phyloP scores from a whole-genome alignment of 768 basidiomycete species.

The Psilocybe tampanensis region DNA sequence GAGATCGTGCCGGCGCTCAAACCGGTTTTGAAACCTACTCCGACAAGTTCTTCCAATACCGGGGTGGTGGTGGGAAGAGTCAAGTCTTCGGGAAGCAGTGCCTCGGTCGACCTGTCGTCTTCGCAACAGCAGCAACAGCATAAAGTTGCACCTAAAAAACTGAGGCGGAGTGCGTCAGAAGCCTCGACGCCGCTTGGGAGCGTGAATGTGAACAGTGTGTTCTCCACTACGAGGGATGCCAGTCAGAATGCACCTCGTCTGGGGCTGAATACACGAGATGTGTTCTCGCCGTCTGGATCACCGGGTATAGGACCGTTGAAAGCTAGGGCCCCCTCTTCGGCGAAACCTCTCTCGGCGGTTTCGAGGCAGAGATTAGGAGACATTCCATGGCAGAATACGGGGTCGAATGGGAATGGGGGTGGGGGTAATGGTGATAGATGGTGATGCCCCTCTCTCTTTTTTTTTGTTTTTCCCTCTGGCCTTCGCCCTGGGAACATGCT shows the following conservation, averaged over 20 bases:
- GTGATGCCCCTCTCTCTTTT: not conserved
- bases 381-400: conserved; percentile 55
- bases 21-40: conserved; percentile 63
- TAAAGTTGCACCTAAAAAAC: conserved; percentile 55
- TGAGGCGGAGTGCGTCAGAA: conserved; percentile 74
- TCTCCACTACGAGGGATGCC: conserved; percentile 4
- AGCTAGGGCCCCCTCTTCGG: conserved; percentile 11
- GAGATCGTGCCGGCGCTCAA: conserved; percentile 81
- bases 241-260: conserved; percentile 1
- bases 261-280: conserved; percentile 12
- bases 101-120: conserved; percentile 16
- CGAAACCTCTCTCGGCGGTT: conserved; percentile 26
- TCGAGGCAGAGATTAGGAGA: conserved; percentile 59
- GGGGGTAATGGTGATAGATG: not conserved
- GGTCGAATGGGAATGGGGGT: conserved; percentile 10
- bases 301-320: conserved; percentile 5
- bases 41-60: not conserved
- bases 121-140: conserved; percentile 2
- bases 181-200: conserved; percentile 36
- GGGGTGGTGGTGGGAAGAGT: conserved; percentile 32
- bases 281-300: conserved; percentile 10
- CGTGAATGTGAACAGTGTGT: conserved; percentile 17
- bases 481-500: no score
- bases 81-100: conserved; percentile 16
- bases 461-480: no score